Evolutionary conservation across 352 stramenopile species (phyloP).

Genomic region (Globisporangium orthogonon): DNA sequence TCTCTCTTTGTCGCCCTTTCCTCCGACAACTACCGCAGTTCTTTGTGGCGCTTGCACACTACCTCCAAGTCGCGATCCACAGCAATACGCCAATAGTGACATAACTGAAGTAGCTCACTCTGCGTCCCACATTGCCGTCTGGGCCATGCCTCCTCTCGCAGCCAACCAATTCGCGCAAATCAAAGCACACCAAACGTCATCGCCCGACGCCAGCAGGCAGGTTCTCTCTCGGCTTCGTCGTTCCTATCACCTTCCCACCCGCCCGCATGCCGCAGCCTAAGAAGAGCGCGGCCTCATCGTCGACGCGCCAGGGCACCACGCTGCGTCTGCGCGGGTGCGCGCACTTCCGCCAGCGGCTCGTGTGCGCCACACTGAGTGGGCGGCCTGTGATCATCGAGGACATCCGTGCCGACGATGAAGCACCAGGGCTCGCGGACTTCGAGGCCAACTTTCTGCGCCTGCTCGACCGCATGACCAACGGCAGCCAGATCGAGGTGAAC

Average conservation of each 20-base stretch:
- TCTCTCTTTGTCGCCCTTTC: background rate
- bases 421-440: conserved; percentile 93
- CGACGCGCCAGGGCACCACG: conserved; percentile 32
- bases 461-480: conserved; percentile 96
- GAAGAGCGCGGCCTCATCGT: conserved; percentile 20
- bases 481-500: conserved; percentile 98
- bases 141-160: background rate
- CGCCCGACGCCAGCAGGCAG: background rate
- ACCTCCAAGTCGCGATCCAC: no score
- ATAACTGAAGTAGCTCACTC: no score
- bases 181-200: background rate
- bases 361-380: conserved; percentile 89
- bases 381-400: conserved; percentile 93
- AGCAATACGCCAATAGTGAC: no score
- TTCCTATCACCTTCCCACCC: background rate
- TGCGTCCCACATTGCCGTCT: no score
- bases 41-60: background rate
- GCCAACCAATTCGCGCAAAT: background rate
- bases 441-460: conserved; percentile 97
- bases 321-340: conserved; percentile 73
- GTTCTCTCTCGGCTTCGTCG: no score
- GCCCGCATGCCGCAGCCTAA: conserved; percentile 11
- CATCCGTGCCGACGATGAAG: conserved; percentile 93
- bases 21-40: background rate
- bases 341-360: conserved; percentile 93